Conservation (phyloP, 164 flowering plant species). For the Stephania japonica region DNA sequence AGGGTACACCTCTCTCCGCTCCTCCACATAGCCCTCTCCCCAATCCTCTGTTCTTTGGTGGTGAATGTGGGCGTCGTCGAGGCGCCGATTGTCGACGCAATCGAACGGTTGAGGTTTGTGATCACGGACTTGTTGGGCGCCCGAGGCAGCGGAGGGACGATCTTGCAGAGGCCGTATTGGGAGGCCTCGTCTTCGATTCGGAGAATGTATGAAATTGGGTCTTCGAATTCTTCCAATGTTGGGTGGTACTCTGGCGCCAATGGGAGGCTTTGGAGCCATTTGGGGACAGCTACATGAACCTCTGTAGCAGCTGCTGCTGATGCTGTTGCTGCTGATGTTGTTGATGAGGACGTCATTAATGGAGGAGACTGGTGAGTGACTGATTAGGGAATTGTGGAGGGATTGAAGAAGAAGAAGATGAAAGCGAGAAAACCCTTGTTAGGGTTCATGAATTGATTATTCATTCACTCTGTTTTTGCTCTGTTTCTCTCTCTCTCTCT, state of each 20-base stretch:
- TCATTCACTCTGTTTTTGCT: neutral
- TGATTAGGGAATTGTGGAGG: neutral
- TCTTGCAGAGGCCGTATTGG: constrained; percentile 90
- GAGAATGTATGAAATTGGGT: constrained; percentile 93
- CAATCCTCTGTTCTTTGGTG: constrained; percentile 91
- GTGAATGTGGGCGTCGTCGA: constrained; percentile 58
- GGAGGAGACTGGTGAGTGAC: neutral
- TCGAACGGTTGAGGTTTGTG: constrained; percentile 62
- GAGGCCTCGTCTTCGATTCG: constrained; percentile 96
- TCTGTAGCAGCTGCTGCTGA: constrained; percentile 21
- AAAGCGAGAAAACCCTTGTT: neutral
- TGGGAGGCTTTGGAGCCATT: constrained; percentile 86
- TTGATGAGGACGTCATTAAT: constrained; percentile 25
- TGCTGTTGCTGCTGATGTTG: neutral
- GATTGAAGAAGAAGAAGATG: neutral
- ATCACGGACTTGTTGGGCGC: constrained; percentile 58
- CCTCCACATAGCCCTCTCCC: constrained; percentile 89
- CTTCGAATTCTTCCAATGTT: constrained; percentile 77
- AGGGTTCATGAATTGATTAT: neutral
- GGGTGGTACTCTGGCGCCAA: constrained; percentile 92
- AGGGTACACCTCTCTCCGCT: constrained; percentile 77
- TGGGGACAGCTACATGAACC: constrained; percentile 44
- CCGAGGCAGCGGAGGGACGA: constrained; percentile 80
- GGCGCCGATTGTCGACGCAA: constrained; percentile 37
- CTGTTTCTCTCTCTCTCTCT: neutral